phyloP scores from a whole-genome alignment of 2,329 filamentous ascomycete genomes.

The Pseudogymnoascus pannorum region DNA sequence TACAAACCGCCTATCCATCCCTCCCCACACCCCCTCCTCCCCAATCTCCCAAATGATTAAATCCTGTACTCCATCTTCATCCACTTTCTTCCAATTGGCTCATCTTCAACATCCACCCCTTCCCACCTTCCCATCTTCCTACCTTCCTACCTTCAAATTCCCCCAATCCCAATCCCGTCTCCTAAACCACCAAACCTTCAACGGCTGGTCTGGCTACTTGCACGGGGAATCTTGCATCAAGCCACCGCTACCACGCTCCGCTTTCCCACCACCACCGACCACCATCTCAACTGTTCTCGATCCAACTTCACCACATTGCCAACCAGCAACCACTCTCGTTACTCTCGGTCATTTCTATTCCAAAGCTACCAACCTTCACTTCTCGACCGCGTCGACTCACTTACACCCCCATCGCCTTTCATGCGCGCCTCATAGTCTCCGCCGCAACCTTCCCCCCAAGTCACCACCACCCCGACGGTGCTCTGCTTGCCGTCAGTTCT shows the following conservation, averaged over 20 bases:
- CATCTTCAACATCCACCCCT: background rate
- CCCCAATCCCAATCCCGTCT: too few species aligned
- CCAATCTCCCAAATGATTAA: background rate
- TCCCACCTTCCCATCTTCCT: too few species aligned
- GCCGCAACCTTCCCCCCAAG: background rate
- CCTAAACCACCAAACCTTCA: too few species aligned
- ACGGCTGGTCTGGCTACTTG: too few species aligned
- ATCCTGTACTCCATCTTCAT: background rate
- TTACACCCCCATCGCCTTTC: background rate
- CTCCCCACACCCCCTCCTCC: background rate
- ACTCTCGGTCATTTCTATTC: background rate
- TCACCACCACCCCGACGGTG: background rate
- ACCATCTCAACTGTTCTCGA: too few species aligned
- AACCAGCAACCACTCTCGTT: background rate
- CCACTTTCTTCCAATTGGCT: background rate
- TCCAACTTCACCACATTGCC: background rate
- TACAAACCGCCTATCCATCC: too few species aligned
- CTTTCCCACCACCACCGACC: too few species aligned
- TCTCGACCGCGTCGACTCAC: background rate
- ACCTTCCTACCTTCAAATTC: background rate
- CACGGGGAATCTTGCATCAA: too few species aligned
- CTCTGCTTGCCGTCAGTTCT: background rate
- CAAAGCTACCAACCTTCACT: too few species aligned
- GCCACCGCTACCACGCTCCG: too few species aligned
- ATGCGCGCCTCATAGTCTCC: background rate